Evolutionary conservation across 306 rosid genomes (phyloP), one percentile per base, ranked within the genome.

Genomic region (Prunus campanulata): DNA sequence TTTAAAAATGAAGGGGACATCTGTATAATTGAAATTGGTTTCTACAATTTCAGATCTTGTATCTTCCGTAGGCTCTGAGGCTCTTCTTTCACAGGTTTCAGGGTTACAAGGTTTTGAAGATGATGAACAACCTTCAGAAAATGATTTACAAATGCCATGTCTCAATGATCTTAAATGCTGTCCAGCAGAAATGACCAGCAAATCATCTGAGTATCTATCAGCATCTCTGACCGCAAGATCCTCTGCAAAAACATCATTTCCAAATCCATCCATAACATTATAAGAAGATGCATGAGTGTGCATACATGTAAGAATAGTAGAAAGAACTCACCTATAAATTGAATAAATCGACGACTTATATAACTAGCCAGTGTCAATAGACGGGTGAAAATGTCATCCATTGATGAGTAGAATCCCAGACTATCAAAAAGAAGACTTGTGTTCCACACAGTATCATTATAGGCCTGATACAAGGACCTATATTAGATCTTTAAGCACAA

Each of bases 191-290:
- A 70, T 55, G 57, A 16, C 3, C 66, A 79, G 67, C 64, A 75
- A 68, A 60, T 72, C 64, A 63, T 70, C 74, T 5, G 39, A 78
- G 81, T 46, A 72, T 80, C 83, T 77, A 73, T 48, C 47, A 51
- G 77, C 82, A 72, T 93, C 97, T 86, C 86, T 74, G 29, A 77
- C 76, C 57, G 86, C 90, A 61, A 90, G 89, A 80, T 87, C 85
- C 89, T 88, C 96, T 93, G 96, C 86, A 86, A 71, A 59, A 71
- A 80, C 55, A 83, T 71, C 51, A 74, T 35, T 50, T 69, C 52
- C 57, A 83, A 83, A 76, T 62, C 42, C 42, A 74, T 69, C 56
- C 71, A 75, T 68, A 56, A 74, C 66, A 25, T 29, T 42, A 3
- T 52, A 51, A 74, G 54, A 61, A 54, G 24, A 83, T 39, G 19